A percentile compares a stretch with the other conserved stretches of the same genome.
Evolutionary conservation across 768 basidiomycete species (phyloP).

Genomic region (Kwoniella sp.): DNA sequence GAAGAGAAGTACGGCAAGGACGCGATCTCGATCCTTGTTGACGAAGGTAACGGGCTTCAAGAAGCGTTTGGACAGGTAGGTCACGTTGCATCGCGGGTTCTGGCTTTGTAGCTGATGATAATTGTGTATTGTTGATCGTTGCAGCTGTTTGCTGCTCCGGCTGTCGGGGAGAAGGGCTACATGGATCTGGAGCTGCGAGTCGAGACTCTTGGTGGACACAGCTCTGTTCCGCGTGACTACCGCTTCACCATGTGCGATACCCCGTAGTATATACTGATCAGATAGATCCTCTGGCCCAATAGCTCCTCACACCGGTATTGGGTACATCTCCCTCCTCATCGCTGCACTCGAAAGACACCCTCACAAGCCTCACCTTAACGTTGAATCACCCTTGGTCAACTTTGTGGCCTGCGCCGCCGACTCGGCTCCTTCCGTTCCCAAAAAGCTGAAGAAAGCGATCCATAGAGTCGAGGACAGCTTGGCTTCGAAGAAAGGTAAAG

Average conservation of each 20-base stretch:
- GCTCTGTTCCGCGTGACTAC: constrained; percentile 41
- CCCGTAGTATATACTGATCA: background rate
- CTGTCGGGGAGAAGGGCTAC: constrained; percentile 52
- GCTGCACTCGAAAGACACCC: constrained; percentile 48
- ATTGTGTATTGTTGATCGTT: background rate
- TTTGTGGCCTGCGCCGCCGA: constrained; percentile 68
- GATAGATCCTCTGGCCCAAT: background rate
- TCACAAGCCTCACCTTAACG: constrained; percentile 58
- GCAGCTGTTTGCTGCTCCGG: constrained; percentile 38
- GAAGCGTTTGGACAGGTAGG: constrained; percentile 41
- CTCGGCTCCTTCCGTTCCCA: constrained; percentile 61
- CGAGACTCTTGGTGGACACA: constrained; percentile 50
- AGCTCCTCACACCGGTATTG: constrained; percentile 54
- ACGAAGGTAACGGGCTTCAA: constrained; percentile 43
- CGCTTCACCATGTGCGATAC: background rate
- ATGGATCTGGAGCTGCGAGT: constrained; percentile 43
- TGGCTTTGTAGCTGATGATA: background rate
- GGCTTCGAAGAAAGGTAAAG: constrained; percentile 20
- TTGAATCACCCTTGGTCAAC: constrained; percentile 64
- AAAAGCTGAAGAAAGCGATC: constrained; percentile 26
- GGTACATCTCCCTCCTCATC: constrained; percentile 48
- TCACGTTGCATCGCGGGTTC: too few species aligned
- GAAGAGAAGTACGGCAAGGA: constrained; percentile 50
- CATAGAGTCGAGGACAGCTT: constrained; percentile 23
- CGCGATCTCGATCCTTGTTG: constrained; percentile 47